Conservation (phyloP, 1,284 basidiomycete species). For the Hemileia vastatrix region DNA sequence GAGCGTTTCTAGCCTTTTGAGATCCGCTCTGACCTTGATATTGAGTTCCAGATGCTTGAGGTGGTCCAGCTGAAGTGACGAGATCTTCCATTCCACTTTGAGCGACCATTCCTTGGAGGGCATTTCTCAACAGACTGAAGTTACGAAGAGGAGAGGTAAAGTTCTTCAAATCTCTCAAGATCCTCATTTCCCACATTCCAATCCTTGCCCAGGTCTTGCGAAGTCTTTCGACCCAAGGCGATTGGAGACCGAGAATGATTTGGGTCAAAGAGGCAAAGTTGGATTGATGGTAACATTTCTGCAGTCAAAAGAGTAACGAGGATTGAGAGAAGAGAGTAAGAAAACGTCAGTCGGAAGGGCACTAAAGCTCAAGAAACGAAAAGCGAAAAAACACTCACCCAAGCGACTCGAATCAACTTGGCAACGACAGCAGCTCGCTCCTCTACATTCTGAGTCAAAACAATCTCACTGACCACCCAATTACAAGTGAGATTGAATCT, state of each 20-base stretch:
- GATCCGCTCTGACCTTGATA: constrained; percentile 43
- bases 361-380: constrained; percentile 23
- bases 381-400: constrained; percentile 53
- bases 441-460: constrained; percentile 43
- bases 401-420: constrained; percentile 77
- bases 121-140: constrained; percentile 54
- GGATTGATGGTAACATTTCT: constrained; percentile 72
- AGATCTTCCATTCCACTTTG: constrained; percentile 55
- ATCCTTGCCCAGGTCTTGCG: constrained; percentile 61
- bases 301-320: constrained; percentile 24
- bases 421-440: constrained; percentile 60
- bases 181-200: constrained; percentile 63
- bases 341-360: background rate
- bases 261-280: constrained; percentile 73
- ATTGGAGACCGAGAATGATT: constrained; percentile 66
- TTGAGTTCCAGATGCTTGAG: constrained; percentile 50
- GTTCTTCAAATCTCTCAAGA: constrained; percentile 62
- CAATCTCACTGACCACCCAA: constrained; percentile 64
- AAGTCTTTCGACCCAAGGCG: constrained; percentile 63
- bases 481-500: constrained; percentile 76
- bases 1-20: background rate
- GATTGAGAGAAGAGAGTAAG: background rate
- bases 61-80: constrained; percentile 55
- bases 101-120: constrained; percentile 32
- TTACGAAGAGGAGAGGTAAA: constrained; percentile 61